Percentiles rank a stretch among this genome's conserved stretches.
phyloP scores from a whole-genome alignment of 2,329 filamentous ascomycete genomes.

The Drechmeria coniospora region DNA sequence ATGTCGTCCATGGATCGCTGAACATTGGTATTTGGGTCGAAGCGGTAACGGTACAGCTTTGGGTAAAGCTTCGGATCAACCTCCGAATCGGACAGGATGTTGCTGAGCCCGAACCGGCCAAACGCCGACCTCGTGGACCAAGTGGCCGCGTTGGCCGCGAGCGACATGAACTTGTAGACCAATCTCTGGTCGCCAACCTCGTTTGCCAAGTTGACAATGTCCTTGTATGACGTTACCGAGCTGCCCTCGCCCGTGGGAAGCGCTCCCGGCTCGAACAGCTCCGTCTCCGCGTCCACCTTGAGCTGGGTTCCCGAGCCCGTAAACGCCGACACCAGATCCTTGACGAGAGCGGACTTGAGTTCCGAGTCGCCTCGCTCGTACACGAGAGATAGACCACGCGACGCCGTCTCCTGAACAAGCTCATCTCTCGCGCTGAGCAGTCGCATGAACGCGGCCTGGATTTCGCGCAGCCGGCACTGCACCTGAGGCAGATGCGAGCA shows the following conservation, averaged over 20 bases:
- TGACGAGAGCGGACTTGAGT: conserved; percentile 69
- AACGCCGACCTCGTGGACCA: conserved; percentile 97
- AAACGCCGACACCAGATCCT: conserved; percentile 77
- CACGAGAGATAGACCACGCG: conserved; percentile 75
- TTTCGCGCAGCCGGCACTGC: conserved; percentile 58
- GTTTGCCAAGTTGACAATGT: conserved; percentile 88
- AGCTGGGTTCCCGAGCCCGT: conserved; percentile 61
- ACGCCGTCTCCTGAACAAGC: conserved; percentile 89
- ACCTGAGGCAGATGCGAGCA: conserved; percentile 67
- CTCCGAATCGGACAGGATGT: conserved; percentile 73
- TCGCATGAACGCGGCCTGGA: conserved; percentile 75
- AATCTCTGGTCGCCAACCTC: conserved; percentile 91
- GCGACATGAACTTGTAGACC: conserved; percentile 97
- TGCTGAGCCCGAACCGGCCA: conserved; percentile 83
- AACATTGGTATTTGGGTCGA: conserved; percentile 88
- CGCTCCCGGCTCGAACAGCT: conserved; percentile 83
- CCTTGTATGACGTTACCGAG: conserved; percentile 89
- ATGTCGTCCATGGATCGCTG: conserved; percentile 95
- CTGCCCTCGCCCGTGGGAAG: conserved; percentile 79
- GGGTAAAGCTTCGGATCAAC: conserved; percentile 90
- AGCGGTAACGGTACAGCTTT: conserved; percentile 85
- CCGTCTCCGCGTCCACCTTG: conserved; percentile 79
- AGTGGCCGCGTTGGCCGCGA: conserved; percentile 88
- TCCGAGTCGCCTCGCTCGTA: conserved; percentile 81
- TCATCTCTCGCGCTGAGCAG: conserved; percentile 82